Evolutionary conservation across 1,139 yeast genomes (phyloP).

Genomic region (Blastobotrys elegans): DNA sequence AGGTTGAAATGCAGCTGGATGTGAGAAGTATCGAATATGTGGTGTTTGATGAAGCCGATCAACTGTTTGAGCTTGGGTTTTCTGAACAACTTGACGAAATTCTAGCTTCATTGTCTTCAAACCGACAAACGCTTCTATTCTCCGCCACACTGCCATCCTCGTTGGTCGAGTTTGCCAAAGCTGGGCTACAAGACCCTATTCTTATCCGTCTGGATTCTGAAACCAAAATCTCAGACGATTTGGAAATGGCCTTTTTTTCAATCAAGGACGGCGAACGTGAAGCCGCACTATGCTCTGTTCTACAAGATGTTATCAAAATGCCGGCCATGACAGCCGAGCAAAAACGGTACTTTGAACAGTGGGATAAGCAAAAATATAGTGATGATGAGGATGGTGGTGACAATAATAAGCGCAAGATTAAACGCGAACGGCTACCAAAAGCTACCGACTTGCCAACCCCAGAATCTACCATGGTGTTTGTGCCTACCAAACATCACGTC

Average conservation of each 20-base stretch:
- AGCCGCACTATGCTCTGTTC: constrained; percentile 67
- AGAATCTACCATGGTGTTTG: constrained; percentile 84
- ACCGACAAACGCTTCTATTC: constrained; percentile 82
- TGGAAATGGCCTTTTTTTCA: constrained; percentile 84
- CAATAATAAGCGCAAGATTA: constrained; percentile 31
- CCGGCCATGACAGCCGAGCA: constrained; percentile 63
- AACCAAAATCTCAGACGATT: constrained; percentile 77
- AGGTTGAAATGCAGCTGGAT: constrained; percentile 90
- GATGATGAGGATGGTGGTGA: constrained; percentile 40
- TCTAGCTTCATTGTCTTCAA: constrained; percentile 72
- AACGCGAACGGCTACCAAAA: constrained; percentile 60
- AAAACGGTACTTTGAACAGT: constrained; percentile 46
- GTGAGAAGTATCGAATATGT: constrained; percentile 79
- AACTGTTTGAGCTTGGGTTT: constrained; percentile 95
- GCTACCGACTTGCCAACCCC: constrained; percentile 82
- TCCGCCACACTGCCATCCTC: constrained; percentile 94
- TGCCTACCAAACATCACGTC: constrained; percentile 96
- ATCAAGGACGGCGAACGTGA: constrained; percentile 85
- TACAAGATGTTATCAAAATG: constrained; percentile 81
- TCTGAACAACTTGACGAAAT: constrained; percentile 91
- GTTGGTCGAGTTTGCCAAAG: constrained; percentile 93
- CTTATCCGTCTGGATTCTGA: constrained; percentile 91
- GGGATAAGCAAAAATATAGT: constrained; percentile 25
- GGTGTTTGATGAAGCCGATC: constrained; percentile 97
- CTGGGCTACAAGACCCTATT: constrained; percentile 89